These are phyloP conservation scores for Meyerozyma sp. DNA, from an alignment of 1,139 yeast species.

Conservation along the genomic window DNA sequence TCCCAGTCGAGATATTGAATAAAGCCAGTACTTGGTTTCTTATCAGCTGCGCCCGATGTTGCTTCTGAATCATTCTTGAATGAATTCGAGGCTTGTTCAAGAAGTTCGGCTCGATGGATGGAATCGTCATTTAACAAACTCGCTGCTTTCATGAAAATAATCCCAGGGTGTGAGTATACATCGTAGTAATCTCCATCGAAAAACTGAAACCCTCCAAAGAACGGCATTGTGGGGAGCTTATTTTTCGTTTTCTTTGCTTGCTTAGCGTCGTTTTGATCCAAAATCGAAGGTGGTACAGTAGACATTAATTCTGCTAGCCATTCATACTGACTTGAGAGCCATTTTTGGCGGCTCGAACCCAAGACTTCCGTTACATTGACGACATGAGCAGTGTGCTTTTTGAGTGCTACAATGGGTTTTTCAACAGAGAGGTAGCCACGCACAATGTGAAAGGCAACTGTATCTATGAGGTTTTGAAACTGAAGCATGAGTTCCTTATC, in stretches of 20 bases:
- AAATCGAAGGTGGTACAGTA: constrained; percentile 36
- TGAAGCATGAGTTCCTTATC: constrained; percentile 26
- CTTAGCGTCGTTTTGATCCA: constrained; percentile 22
- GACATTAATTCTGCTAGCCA: constrained; percentile 57
- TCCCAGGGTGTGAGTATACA: constrained; percentile 25
- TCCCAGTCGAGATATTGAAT: constrained; percentile 41
- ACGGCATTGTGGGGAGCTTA: constrained; percentile 9
- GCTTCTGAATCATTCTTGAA: constrained; percentile 1
- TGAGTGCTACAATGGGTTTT: constrained; percentile 53
- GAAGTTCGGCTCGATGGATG: constrained; percentile 1
- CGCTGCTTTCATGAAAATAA: constrained; percentile 24
- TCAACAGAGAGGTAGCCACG: constrained; percentile 59
- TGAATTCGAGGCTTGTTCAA: background rate
- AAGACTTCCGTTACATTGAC: constrained; percentile 27
- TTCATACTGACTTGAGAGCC: constrained; percentile 42
- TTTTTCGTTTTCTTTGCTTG: constrained; percentile 6
- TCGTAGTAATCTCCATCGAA: constrained; percentile 18
- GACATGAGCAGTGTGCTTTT: constrained; percentile 62
- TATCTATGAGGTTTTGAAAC: constrained; percentile 42
- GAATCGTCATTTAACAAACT: background rate
- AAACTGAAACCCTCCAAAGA: constrained; percentile 33
- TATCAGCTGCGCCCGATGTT: background rate
- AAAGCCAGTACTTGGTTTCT: constrained; percentile 16
- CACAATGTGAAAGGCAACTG: constrained; percentile 57
- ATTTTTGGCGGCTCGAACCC: constrained; percentile 17